A percentile compares a stretch with the other conserved stretches of the same genome.
phyloP scores from a whole-genome alignment of 1,284 basidiomycete species.

The Boletus semigastroideus region DNA sequence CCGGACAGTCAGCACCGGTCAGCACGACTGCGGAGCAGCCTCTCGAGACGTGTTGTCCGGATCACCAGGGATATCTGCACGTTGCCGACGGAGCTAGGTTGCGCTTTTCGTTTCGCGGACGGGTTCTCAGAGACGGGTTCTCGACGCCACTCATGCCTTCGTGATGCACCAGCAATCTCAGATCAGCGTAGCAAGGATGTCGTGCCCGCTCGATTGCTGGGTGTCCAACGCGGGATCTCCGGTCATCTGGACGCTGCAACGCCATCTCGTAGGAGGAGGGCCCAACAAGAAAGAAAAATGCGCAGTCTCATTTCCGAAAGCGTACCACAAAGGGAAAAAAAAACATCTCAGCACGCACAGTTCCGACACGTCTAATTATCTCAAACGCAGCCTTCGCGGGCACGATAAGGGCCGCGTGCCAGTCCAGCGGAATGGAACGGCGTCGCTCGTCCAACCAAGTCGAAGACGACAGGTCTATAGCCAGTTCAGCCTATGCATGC shows the following conservation, averaged over 20 bases:
- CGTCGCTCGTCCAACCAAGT: constrained; percentile 10
- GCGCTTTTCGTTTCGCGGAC: not conserved
- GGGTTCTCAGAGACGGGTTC: too few species aligned
- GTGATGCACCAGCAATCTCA: constrained; percentile 16
- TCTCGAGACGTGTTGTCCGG: constrained; percentile 9
- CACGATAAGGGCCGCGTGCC: constrained; percentile 3
- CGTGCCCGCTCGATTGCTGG: not conserved
- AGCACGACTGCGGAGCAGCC: constrained; percentile 3
- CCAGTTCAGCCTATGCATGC: constrained; percentile 22
- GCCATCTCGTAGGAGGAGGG: too few species aligned
- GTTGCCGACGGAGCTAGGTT: constrained; percentile 16
- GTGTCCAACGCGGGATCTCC: constrained; percentile 11
- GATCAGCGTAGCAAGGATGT: constrained; percentile 14
- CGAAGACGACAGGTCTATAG: constrained; percentile 20
- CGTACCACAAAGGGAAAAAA: not conserved
- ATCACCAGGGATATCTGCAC: constrained; percentile 20
- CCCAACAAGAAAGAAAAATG: not conserved
- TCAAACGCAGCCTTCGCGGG: constrained; percentile 8
- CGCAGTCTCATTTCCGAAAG: constrained; percentile 25
- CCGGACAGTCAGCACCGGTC: not conserved
- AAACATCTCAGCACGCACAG: not conserved
- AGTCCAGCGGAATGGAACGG: constrained; percentile 15
- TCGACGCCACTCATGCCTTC: not conserved
- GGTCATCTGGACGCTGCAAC: not conserved
- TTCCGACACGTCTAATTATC: constrained; percentile 16